These are phyloP conservation scores for Quaeritorhiza haematococci DNA, from an alignment of 371 early-diverging fungal species.

Conservation along the genomic window DNA sequence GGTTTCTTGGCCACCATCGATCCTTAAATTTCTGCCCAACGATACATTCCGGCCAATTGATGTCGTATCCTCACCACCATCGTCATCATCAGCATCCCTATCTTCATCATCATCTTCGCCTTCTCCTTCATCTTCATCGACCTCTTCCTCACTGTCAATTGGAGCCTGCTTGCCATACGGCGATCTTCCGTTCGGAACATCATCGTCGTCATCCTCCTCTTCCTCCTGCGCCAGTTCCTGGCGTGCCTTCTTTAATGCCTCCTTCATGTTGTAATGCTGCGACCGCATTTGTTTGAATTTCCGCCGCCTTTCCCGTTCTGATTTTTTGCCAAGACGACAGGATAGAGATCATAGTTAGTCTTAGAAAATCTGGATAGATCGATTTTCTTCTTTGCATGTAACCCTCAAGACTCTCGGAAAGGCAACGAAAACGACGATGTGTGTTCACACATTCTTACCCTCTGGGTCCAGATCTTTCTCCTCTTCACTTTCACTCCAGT, in stretches of 20 bases:
- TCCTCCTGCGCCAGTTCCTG: constrained; percentile 38
- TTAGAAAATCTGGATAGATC: no score
- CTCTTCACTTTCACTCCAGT: constrained; percentile 35
- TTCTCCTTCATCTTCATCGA: not conserved
- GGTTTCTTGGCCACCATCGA: no score
- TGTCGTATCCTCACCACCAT: no score
- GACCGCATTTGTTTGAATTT: constrained; percentile 70
- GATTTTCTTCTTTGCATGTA: no score
- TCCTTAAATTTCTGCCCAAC: no score
- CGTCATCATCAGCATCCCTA: no score
- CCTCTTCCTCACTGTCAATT: not conserved
- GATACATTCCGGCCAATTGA: no score
- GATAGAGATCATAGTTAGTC: not conserved
- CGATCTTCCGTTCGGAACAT: constrained; percentile 2
- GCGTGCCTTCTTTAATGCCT: constrained; percentile 50
- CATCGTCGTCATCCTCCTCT: constrained; percentile 33
- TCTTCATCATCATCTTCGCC: not conserved
- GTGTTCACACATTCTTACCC: constrained; percentile 13
- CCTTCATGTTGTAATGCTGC: constrained; percentile 81
- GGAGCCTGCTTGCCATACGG: no score
- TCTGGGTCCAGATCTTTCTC: constrained; percentile 17
- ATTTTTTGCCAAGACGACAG: not conserved
- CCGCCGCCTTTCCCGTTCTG: constrained; percentile 33
- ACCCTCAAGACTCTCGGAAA: no score
- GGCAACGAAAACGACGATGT: no score